Percentiles rank a stretch among this genome's conserved stretches.
These are phyloP conservation scores for Suhomyces bokatorum DNA, from an alignment of 1,139 yeast genomes.

Conservation along the genomic window DNA sequence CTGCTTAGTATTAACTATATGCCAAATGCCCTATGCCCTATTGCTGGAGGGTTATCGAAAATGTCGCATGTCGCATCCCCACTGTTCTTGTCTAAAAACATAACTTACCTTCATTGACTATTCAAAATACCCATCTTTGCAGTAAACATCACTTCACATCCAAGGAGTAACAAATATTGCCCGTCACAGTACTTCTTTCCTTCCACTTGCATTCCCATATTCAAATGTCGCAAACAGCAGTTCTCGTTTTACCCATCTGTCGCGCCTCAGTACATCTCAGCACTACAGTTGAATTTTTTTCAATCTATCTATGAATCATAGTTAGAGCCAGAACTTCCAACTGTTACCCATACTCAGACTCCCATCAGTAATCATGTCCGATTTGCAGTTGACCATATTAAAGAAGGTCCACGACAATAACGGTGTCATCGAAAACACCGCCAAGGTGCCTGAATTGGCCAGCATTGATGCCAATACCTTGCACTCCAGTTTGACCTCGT, in stretches of 20 bases:
- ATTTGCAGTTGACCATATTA: conserved; percentile 57
- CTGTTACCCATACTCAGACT: not conserved
- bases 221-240: not conserved
- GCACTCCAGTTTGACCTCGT: conserved; percentile 78
- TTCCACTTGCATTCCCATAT: too few relatives aligned
- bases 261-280: conserved; percentile 9
- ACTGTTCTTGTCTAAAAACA: too few relatives aligned
- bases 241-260: not conserved
- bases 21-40: too few relatives aligned
- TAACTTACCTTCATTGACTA: too few relatives aligned
- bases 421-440: conserved; percentile 66
- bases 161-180: too few relatives aligned
- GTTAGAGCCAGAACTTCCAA: conserved; percentile 1
- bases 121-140: too few relatives aligned
- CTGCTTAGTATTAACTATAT: too few relatives aligned
- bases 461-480: conserved; percentile 40
- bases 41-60: too few relatives aligned
- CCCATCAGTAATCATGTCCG: conserved; percentile 43
- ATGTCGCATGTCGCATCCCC: too few relatives aligned
- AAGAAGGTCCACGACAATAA: conserved; percentile 57
- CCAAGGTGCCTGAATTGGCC: conserved; percentile 51
- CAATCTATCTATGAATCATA: conserved; percentile 9
- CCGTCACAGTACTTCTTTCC: too few relatives aligned
- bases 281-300: conserved; percentile 14
- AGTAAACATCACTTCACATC: too few relatives aligned